Evolutionary conservation across 176 grass and related monocot species (phyloP).

Genomic region (Carex scoparia): DNA sequence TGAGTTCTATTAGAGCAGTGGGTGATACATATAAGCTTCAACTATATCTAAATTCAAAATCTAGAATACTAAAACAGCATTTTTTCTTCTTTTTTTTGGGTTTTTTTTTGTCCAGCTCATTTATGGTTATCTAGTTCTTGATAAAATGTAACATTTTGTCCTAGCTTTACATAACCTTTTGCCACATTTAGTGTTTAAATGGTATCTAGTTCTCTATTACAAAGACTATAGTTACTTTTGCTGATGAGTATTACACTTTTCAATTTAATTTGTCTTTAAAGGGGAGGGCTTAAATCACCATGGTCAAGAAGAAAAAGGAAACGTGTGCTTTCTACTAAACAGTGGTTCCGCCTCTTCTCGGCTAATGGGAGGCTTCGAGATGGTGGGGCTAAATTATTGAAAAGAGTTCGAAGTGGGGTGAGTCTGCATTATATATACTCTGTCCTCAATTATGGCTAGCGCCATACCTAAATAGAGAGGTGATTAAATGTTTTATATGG

Average conservation of each 20-base stretch:
- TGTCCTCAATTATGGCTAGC: not conserved
- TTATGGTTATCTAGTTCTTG: not conserved
- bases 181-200: not conserved
- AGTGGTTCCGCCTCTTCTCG: constrained; percentile 65
- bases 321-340: constrained; percentile 53
- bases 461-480: not conserved
- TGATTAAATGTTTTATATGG: not conserved
- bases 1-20: not conserved
- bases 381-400: constrained; percentile 86
- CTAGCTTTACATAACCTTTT: not conserved
- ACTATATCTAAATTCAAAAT: not conserved
- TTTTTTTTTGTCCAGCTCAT: not conserved
- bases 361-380: constrained; percentile 72
- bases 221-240: constrained; percentile 1
- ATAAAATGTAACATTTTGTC: not conserved
- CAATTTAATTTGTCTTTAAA: constrained; percentile 27
- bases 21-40: not conserved
- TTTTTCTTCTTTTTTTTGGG: not conserved
- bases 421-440: constrained; percentile 25
- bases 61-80: not conserved
- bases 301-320: constrained; percentile 96
- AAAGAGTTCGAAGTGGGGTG: constrained; percentile 96
- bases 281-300: constrained; percentile 93
- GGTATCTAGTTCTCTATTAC: not conserved
- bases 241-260: constrained; percentile 1